These are phyloP conservation scores for Yarrowia divulgata DNA, from an alignment of 805 yeast genomes.

Conservation along the genomic window DNA sequence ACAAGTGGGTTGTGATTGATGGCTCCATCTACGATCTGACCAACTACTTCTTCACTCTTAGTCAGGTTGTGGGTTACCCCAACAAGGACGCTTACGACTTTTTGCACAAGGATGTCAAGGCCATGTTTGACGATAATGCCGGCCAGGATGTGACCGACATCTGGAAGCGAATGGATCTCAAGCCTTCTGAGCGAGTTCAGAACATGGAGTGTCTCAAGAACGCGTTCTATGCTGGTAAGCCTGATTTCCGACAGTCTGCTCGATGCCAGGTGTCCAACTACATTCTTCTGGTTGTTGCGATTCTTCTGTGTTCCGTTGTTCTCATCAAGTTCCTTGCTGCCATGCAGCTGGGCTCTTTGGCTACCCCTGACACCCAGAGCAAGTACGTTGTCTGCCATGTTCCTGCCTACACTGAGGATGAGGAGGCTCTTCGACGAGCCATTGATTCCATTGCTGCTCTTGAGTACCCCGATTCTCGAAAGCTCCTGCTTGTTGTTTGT, in stretches of 20 bases:
- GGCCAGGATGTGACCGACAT: constrained; percentile 51
- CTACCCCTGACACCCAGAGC: constrained; percentile 52
- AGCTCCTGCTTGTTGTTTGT: constrained; percentile 61
- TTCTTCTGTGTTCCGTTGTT: constrained; percentile 51
- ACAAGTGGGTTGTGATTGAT: constrained; percentile 50
- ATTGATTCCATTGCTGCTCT: constrained; percentile 68
- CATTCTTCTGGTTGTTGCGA: constrained; percentile 52
- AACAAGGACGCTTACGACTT: constrained; percentile 48
- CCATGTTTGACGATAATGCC: constrained; percentile 49
- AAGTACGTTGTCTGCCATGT: constrained; percentile 55
- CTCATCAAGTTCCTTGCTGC: constrained; percentile 54
- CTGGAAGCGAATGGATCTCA: constrained; percentile 46
- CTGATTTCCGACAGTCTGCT: constrained; percentile 53
- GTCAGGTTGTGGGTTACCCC: constrained; percentile 47
- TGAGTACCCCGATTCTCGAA: constrained; percentile 65
- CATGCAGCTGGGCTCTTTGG: constrained; percentile 51
- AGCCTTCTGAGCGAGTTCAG: constrained; percentile 44
- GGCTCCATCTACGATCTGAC: constrained; percentile 49
- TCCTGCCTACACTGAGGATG: constrained; percentile 70
- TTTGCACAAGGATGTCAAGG: constrained; percentile 47
- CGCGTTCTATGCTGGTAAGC: constrained; percentile 53
- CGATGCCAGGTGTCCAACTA: constrained; percentile 53
- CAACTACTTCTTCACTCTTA: constrained; percentile 52
- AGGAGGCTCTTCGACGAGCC: constrained; percentile 61
- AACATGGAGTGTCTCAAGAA: constrained; percentile 52